Percentiles rank a stretch among this genome's conserved stretches.
These are phyloP conservation scores for Solanum pennellii DNA, from an alignment of 257 asterid genomes.

Conservation along the genomic window DNA sequence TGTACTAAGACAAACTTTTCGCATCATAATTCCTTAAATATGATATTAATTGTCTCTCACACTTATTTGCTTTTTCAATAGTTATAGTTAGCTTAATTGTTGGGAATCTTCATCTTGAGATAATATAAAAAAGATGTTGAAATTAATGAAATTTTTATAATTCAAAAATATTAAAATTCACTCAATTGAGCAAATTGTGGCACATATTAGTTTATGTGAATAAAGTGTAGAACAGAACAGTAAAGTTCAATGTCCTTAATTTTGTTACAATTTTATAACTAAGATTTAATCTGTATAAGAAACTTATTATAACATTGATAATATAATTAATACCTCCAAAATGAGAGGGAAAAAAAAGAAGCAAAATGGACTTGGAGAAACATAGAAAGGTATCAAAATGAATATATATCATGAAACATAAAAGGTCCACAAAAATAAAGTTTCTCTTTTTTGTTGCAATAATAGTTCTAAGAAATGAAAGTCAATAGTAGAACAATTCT, in stretches of 20 bases:
- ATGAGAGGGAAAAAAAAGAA: neutral
- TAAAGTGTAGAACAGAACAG: neutral
- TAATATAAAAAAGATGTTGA: neutral
- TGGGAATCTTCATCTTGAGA: neutral
- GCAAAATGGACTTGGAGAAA: neutral
- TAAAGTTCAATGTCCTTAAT: neutral
- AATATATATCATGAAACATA: neutral
- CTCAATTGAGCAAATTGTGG: neutral
- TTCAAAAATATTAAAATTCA: neutral
- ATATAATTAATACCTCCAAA: neutral
- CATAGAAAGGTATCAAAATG: neutral
- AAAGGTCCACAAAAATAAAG: neutral
- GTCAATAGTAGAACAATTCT: neutral
- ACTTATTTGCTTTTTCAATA: neutral
- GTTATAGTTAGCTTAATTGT: neutral
- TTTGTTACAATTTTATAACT: neutral
- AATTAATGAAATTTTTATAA: neutral
- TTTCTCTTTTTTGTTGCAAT: neutral
- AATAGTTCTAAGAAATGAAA: neutral
- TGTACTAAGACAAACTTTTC: too few relatives aligned
- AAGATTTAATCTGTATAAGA: neutral
- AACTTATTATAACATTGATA: neutral
- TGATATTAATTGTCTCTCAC: neutral
- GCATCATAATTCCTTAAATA: too few relatives aligned
- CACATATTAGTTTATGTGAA: neutral